Percentiles rank a stretch among this genome's conserved stretches.
These are phyloP conservation scores for Dillenia suffruticosa DNA, from an alignment of 164 flowering plant species.

Conservation along the genomic window DNA sequence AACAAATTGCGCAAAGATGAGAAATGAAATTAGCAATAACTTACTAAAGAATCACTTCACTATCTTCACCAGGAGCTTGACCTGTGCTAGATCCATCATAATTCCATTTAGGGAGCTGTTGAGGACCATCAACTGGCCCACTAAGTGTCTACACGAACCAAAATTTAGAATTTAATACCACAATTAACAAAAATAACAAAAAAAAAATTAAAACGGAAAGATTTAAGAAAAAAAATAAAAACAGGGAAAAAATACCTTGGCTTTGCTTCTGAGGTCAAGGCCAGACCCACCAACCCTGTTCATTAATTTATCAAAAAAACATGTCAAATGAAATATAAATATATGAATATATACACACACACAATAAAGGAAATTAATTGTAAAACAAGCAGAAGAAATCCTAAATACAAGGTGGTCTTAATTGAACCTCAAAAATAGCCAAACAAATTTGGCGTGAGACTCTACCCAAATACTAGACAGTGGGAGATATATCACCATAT, in stretches of 20 bases:
- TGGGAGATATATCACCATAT: too few species aligned
- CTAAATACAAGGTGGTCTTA: too few species aligned
- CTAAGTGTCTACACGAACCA: conserved; percentile 26
- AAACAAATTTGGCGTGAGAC: too few species aligned
- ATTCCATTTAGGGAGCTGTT: conserved; percentile 50
- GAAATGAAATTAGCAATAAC: neutral
- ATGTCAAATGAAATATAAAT: neutral
- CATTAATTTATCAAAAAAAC: neutral
- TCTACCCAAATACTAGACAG: too few species aligned
- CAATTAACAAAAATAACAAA: neutral
- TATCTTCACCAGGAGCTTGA: conserved; percentile 54
- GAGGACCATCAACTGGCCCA: conserved; percentile 30
- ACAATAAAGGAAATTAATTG: neutral
- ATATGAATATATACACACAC: neutral
- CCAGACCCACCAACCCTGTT: conserved; percentile 64
- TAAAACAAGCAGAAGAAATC: too few species aligned
- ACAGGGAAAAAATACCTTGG: conserved; percentile 29
- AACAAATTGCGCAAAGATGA: neutral
- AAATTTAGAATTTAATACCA: too few species aligned
- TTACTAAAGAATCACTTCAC: conserved; percentile 52
- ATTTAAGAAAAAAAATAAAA: neutral
- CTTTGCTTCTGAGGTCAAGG: conserved; percentile 52
- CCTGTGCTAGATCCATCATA: conserved; percentile 56
- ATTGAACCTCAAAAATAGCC: too few species aligned
- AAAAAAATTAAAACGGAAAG: neutral